Evolutionary conservation across 2,329 filamentous ascomycete species (phyloP).

Genomic region (Cordyceps tenuipes): DNA sequence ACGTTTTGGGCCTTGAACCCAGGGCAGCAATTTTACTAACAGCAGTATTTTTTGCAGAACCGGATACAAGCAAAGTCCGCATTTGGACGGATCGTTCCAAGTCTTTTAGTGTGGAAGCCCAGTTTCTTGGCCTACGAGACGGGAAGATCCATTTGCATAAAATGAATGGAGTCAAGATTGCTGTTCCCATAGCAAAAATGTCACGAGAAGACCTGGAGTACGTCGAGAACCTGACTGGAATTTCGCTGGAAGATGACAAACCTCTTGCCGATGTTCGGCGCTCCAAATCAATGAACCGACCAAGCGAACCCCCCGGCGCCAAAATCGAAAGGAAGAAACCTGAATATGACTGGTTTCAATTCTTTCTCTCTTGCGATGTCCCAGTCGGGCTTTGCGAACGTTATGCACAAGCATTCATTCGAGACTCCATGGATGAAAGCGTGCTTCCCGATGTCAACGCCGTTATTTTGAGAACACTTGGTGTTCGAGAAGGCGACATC

Average conservation of each 20-base stretch:
- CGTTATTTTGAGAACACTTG: slow-evolving; percentile 72
- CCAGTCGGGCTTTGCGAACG: slow-evolving; percentile 88
- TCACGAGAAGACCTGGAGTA: slow-evolving; percentile 91
- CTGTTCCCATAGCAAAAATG: slow-evolving; percentile 93
- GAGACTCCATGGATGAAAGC: slow-evolving; percentile 94
- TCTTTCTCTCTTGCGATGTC: slow-evolving; percentile 89
- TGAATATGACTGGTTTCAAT: slow-evolving; percentile 98
- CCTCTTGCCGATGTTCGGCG: slow-evolving; percentile 77
- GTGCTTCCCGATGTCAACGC: slow-evolving; percentile 84
- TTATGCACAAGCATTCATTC: slow-evolving; percentile 80
- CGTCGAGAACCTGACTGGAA: slow-evolving; percentile 78
- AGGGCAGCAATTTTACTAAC: neutral
- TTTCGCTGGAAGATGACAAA: slow-evolving; percentile 90
- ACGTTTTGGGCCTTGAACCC: slow-evolving; percentile 29
- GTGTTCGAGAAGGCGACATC: slow-evolving; percentile 93
- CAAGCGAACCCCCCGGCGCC: slow-evolving; percentile 41
- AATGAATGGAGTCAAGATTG: slow-evolving; percentile 96
- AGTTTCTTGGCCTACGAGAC: slow-evolving; percentile 89
- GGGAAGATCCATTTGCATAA: slow-evolving; percentile 98
- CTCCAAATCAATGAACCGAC: slow-evolving; percentile 28
- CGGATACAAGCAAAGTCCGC: slow-evolving; percentile 72
- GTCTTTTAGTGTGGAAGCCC: slow-evolving; percentile 93
- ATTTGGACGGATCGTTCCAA: slow-evolving; percentile 94
- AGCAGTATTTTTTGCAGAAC: slow-evolving; percentile 46
- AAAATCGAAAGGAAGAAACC: slow-evolving; percentile 55